A percentile compares a stretch with the other conserved stretches of the same genome.
phyloP scores from a whole-genome alignment of 2,329 filamentous ascomycete species.

The Tolypocladium album region DNA sequence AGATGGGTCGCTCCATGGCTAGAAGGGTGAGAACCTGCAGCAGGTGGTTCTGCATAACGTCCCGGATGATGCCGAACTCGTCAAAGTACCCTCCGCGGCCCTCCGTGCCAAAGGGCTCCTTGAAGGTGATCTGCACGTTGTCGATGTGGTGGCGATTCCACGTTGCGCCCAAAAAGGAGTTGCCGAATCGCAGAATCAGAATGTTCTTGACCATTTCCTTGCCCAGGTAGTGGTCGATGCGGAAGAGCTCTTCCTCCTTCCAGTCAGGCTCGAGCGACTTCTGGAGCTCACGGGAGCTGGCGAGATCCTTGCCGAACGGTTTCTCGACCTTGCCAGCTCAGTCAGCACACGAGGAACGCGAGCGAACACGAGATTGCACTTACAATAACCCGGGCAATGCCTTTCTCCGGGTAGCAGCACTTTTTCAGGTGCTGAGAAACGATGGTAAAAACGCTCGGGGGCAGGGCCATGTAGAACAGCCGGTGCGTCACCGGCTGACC shows the following conservation, averaged over 20 bases:
- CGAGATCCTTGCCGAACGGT: constrained; percentile 95
- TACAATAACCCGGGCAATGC: constrained; percentile 90
- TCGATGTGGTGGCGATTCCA: constrained; percentile 99
- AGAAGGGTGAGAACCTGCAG: constrained; percentile 92
- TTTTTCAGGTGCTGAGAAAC: constrained; percentile 96
- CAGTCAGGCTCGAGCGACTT: constrained; percentile 93
- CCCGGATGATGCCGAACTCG: constrained; percentile 97
- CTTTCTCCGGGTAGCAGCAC: constrained; percentile 88
- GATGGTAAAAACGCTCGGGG: constrained; percentile 94
- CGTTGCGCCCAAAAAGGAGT: constrained; percentile 95
- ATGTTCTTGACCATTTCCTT: constrained; percentile 99
- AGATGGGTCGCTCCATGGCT: constrained; percentile 96
- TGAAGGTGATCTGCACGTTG: constrained; percentile 98
- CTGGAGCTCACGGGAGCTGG: constrained; percentile 87
- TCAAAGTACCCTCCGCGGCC: constrained; percentile 98
- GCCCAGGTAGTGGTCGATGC: constrained; percentile 97
- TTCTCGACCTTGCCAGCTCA: constrained; percentile 70
- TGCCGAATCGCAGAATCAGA: constrained; percentile 92
- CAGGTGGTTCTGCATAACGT: constrained; percentile 99
- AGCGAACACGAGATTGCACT: constrained; percentile 15
- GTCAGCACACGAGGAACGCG: constrained; percentile 12
- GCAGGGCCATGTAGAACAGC: constrained; percentile 98
- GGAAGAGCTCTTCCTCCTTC: constrained; percentile 98
- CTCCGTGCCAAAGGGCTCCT: constrained; percentile 97
- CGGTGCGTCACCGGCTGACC: constrained; percentile 76